A percentile compares a stretch with the other conserved stretches of the same genome.
phyloP scores from a whole-genome alignment of 129 eudicot genomes.

The Chrysanthemum lavandulifolium region DNA sequence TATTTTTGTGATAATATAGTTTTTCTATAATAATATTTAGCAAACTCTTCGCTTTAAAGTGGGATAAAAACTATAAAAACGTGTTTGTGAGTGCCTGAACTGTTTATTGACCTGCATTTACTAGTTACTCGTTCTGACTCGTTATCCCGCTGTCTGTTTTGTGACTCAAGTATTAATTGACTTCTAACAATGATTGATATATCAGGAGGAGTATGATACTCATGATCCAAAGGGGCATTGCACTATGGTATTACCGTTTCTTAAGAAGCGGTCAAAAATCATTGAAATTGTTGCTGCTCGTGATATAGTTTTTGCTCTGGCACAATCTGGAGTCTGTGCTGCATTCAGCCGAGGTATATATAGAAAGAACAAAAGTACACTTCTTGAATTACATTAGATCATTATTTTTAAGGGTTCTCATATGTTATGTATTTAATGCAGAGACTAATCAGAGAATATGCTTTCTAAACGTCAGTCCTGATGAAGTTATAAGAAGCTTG shows the following conservation, averaged over 20 bases:
- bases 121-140: too few species aligned
- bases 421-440: conserved; percentile 41
- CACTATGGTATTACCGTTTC: conserved; percentile 62
- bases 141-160: too few species aligned
- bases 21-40: too few species aligned
- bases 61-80: too few species aligned
- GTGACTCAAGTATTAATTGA: too few species aligned
- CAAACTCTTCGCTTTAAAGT: too few species aligned
- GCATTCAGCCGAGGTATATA: conserved; percentile 83
- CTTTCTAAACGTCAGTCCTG: conserved; percentile 81
- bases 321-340: conserved; percentile 94
- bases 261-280: conserved; percentile 72
- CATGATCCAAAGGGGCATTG: conserved; percentile 86
- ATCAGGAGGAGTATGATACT: conserved; percentile 83
- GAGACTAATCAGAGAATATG: conserved; percentile 85
- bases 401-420: conserved; percentile 10
- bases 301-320: conserved; percentile 91
- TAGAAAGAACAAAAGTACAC: background rate
- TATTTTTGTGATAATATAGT: too few species aligned
- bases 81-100: too few species aligned
- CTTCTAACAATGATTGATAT: too few species aligned
- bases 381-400: background rate
- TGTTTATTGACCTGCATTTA: too few species aligned
- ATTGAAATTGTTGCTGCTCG: conserved; percentile 92
- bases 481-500: conserved; percentile 92